Evolutionary conservation across 2,329 filamentous ascomycete species (phyloP).

Genomic region (Hirsutella thompsonii): DNA sequence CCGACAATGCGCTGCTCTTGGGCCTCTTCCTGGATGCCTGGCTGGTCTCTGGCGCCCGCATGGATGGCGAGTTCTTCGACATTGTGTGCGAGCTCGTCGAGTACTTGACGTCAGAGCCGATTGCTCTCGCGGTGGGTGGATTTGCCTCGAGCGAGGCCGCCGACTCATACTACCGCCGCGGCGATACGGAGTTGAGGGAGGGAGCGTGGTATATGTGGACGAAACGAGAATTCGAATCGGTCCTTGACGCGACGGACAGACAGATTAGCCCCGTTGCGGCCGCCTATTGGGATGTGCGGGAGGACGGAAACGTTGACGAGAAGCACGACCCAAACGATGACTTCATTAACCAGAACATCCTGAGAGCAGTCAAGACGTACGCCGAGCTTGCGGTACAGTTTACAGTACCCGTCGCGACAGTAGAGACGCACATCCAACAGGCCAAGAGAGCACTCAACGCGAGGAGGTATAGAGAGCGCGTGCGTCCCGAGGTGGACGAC

Average conservation of each 20-base stretch:
- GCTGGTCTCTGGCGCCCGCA: conserved; percentile 36
- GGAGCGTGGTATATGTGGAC: conserved; percentile 96
- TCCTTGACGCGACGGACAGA: conserved; percentile 38
- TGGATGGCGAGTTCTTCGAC: conserved; percentile 60
- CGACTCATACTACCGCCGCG: conserved; percentile 63
- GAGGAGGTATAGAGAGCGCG: conserved; percentile 61
- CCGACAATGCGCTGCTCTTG: conserved; percentile 80
- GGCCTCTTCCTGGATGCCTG: conserved; percentile 80
- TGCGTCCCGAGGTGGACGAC: conserved; percentile 67
- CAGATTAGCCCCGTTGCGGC: conserved; percentile 63
- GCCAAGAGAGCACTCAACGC: conserved; percentile 57
- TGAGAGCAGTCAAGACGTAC: conserved; percentile 57
- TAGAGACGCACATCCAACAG: conserved; percentile 51
- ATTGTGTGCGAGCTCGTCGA: conserved; percentile 71
- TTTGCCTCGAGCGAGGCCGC: conserved; percentile 87
- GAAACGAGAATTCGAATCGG: conserved; percentile 66
- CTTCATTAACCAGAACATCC: conserved; percentile 85
- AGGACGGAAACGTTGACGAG: conserved; percentile 75
- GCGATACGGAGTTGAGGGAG: conserved; percentile 71
- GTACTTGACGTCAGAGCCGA: conserved; percentile 65
- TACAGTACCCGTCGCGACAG: conserved; percentile 55
- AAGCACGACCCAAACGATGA: conserved; percentile 85
- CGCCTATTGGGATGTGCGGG: conserved; percentile 70
- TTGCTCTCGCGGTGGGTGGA: conserved; percentile 56
- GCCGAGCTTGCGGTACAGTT: conserved; percentile 63